Evolutionary conservation across 352 stramenopile genomes (phyloP).

Genomic region (Phytopythium cucurbitacearum): DNA sequence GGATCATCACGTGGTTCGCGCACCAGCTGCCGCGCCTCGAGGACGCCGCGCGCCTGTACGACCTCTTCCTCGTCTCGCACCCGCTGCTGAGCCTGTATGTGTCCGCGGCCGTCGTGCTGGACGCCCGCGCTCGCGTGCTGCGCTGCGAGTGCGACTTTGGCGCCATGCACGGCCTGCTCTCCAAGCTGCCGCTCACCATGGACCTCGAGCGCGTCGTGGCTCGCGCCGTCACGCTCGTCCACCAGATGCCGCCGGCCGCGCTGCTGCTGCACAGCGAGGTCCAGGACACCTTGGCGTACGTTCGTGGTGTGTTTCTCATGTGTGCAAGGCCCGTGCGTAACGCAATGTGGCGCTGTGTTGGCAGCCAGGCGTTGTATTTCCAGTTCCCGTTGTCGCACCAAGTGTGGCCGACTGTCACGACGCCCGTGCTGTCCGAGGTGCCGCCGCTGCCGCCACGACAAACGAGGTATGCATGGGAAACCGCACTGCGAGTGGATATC

Average conservation of each 20-base stretch:
- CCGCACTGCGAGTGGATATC: no score
- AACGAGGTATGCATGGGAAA: conserved; percentile 10
- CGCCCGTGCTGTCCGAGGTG: conserved; percentile 20
- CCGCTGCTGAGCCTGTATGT: conserved; percentile 91
- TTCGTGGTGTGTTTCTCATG: conserved; percentile 2
- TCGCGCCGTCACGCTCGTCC: conserved; percentile 46
- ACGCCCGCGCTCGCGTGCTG: conserved; percentile 48
- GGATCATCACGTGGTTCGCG: conserved; percentile 95
- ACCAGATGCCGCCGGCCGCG: conserved; percentile 41
- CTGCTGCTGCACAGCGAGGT: conserved; percentile 24
- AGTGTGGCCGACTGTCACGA: conserved; percentile 19
- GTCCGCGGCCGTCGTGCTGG: conserved; percentile 70
- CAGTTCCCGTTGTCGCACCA: conserved; percentile 33
- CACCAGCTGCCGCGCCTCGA: conserved; percentile 88
- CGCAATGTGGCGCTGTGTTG: not conserved
- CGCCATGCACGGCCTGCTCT: conserved; percentile 64
- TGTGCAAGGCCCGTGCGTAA: not conserved
- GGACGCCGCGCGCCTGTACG: conserved; percentile 89
- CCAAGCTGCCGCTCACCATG: conserved; percentile 74
- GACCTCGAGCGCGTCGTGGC: conserved; percentile 60
- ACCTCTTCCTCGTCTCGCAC: conserved; percentile 92
- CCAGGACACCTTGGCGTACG: conserved; percentile 17
- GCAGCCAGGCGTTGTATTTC: conserved; percentile 27
- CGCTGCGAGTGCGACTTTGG: conserved; percentile 76
- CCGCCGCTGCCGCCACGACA: conserved; percentile 18